Base-by-base conservation (phyloP, 2,329 filamentous ascomycete species). In the Periconia digitata region DNA sequence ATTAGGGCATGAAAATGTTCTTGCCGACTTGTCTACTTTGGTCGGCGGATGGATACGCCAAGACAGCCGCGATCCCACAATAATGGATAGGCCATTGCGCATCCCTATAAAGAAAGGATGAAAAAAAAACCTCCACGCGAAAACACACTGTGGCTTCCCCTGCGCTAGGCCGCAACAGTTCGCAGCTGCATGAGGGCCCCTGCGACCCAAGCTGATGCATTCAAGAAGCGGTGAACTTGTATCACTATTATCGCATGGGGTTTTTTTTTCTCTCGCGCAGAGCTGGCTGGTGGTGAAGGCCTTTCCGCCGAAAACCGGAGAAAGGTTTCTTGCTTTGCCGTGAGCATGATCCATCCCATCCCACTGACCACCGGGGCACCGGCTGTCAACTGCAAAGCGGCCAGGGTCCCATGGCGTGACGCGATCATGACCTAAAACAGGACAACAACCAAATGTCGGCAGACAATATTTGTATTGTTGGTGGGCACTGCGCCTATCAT, bases 201-300 rank as follows among this genome's bases (percentile, higher is more conserved):
- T 43, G 46, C 38, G 13, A 45, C 32, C n/a, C n/a, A n/a, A n/a
- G n/a, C 36, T 46, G 44, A 46, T 47, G 46, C 46, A 43, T 15
- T 21, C 20, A 40, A 46, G 42, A 22, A 42, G 50, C 46, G 46
- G 50, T 52, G 39, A 40, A 47, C 22, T 21, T 37, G 35, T 21
- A 42, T 40, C 41, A 43, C n/a, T n/a, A 18, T 27, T 32, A 35
- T 43, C 16, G 41, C 34, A 43, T 35, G 27, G 22, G 23, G 23
- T 24, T n/a, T n/a, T n/a, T n/a, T n/a, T n/a, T n/a, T n/a, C n/a
- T n/a, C n/a, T n/a, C n/a, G n/a, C n/a, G n/a, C n/a, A n/a, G n/a
- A n/a, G n/a, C n/a, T 21, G 38, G 38, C 13, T 40, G 37, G 16
- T 40, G 20, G 21, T 40, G 37, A 21, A 15, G 20, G 20, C 6